Evolutionary conservation across 305 asterid species (phyloP), one percentile per base, ranked within the genome.

Genomic region (Fraxinus baroniana): DNA sequence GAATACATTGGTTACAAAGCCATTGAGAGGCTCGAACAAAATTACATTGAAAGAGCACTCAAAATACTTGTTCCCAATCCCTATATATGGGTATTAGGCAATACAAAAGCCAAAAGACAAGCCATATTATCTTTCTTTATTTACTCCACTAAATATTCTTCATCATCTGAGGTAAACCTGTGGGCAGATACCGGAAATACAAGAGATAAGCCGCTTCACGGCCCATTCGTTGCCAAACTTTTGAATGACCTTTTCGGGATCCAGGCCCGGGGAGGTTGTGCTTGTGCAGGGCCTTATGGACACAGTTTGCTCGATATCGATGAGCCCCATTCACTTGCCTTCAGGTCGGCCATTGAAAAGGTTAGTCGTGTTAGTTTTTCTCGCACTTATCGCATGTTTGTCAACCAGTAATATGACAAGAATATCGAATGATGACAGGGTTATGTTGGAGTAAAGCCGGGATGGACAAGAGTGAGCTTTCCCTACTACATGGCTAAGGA

Each of bases 401-500:
- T 55, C 22, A 55, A n/a, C 66, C 22, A 55, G 24, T n/a, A 55
- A 55, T 5, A 0, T 55, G 26, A n/a, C 66, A 1, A 55, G 6
- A 39, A 5, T 15, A 46, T 20, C n/a, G 8, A 24, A 24, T 32
- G 49, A 71, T 22, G 20, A 39, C 86, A 91, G 94, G 91, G 96
- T 7, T 92, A 91, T 55, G 74, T 3, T 4, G 97, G 97, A 74
- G 82, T 88, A 12, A 93, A 92, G 88, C 95, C 92, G 0, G 97
- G 97, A 74, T 93, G 96, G 97, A 90, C 97, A 57, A 88, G 97
- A 77, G 89, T 92, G 76, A 91, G 97, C 87, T 91, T 93, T 74
- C 91, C 97, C 13, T 93, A 91, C 87, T 92, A 93, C 90, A 92
- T 90, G 97, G 86, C 91, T 2, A 81, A 84, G 79, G 92, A 88